Conservation (phyloP, 2,329 filamentous ascomycete genomes). For the Colletotrichum musae region DNA sequence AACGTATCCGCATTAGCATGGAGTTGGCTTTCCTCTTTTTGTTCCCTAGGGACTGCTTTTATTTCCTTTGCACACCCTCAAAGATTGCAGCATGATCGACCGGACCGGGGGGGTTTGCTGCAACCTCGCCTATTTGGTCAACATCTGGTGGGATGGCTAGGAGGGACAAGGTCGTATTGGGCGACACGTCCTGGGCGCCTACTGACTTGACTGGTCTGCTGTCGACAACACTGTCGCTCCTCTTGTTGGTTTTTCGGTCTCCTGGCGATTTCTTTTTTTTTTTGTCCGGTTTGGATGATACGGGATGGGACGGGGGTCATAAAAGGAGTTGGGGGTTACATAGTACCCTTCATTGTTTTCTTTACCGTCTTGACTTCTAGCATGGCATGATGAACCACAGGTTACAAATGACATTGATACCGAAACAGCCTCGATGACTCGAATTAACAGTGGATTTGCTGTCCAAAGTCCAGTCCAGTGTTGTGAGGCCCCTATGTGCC, state of each 20-base stretch:
- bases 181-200: too few species aligned
- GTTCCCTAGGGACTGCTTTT: constrained; percentile 9
- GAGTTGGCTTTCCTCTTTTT: constrained; percentile 5
- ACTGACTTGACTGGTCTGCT: too few species aligned
- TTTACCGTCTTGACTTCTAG: background rate
- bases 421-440: background rate
- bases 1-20: constrained; percentile 20
- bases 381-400: background rate
- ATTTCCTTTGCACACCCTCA: constrained; percentile 21
- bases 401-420: constrained; percentile 13
- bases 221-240: too few species aligned
- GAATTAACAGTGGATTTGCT: background rate
- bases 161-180: too few species aligned
- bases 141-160: background rate
- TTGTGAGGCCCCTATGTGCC: background rate
- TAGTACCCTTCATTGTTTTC: constrained; percentile 5
- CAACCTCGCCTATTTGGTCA: constrained; percentile 6
- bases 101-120: too few species aligned
- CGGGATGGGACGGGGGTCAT: too few species aligned
- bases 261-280: too few species aligned
- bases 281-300: too few species aligned
- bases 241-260: too few species aligned
- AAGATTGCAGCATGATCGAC: constrained; percentile 2
- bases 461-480: background rate
- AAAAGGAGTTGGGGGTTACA: constrained; percentile 17